Evolutionary conservation across 2,329 filamentous ascomycete genomes (phyloP).

Genomic region (Hawksworthiomyces lignivorus): DNA sequence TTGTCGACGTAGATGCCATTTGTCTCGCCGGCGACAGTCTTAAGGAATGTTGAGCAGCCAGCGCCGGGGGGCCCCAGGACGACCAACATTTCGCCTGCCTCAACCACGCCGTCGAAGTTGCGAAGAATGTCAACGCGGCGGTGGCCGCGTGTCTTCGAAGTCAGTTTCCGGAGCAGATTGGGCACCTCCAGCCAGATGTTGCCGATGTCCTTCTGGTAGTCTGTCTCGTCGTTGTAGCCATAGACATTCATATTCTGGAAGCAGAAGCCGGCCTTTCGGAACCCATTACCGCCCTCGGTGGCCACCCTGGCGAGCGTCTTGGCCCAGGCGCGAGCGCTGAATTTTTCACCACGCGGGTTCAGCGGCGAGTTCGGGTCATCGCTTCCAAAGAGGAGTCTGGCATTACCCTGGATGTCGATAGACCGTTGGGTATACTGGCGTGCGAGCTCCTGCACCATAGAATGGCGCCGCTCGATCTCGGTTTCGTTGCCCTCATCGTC

Average conservation of each 20-base stretch:
- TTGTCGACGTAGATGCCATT: constrained; percentile 68
- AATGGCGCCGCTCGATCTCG: too few species aligned
- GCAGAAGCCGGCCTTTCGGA: constrained; percentile 54
- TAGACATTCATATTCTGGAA: constrained; percentile 62
- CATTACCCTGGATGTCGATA: too few species aligned
- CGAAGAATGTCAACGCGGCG: constrained; percentile 59
- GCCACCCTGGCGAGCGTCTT: constrained; percentile 47
- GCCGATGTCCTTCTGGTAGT: constrained; percentile 60
- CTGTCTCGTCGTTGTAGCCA: constrained; percentile 57
- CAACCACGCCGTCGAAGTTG: constrained; percentile 58
- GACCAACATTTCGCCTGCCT: constrained; percentile 65
- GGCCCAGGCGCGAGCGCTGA: constrained; percentile 47
- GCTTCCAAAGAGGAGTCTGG: too few species aligned
- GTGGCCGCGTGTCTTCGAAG: too few species aligned
- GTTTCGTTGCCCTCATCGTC: too few species aligned
- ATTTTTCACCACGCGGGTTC: constrained; percentile 39
- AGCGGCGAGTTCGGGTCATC: constrained; percentile 37
- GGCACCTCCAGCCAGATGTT: constrained; percentile 49
- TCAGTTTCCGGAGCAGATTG: constrained; percentile 33
- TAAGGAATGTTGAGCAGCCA: constrained; percentile 75
- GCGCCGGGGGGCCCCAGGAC: constrained; percentile 63
- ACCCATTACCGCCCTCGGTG: too few species aligned
- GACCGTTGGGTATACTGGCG: too few species aligned
- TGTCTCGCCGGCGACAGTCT: constrained; percentile 73
- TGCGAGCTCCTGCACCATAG: too few species aligned